Percentiles rank a stretch among this genome's conserved stretches.
phyloP scores from a whole-genome alignment of 2,329 filamentous ascomycete species.

The Ophiostoma piceae region DNA sequence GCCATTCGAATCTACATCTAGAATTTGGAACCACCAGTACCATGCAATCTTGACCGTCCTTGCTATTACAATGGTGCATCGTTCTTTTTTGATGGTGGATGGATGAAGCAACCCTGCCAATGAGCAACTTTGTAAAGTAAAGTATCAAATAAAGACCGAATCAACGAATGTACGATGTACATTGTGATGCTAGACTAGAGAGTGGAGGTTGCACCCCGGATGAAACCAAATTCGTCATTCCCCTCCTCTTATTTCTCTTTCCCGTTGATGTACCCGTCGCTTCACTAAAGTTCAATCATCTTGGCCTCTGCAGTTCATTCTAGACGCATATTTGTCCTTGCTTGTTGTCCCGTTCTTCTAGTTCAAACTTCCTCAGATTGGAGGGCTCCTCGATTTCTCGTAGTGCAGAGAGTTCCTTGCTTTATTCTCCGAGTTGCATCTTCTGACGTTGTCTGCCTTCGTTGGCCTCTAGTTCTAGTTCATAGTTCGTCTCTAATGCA shows the following conservation, averaged over 20 bases:
- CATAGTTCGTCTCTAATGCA: not conserved
- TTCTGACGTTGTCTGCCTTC: not conserved
- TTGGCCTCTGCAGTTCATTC: not conserved
- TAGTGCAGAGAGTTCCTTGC: not conserved
- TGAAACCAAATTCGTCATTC: slow-evolving; percentile 4
- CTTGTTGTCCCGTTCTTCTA: not conserved
- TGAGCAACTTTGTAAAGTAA: not conserved
- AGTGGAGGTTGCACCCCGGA: not conserved
- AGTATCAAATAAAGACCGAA: not conserved
- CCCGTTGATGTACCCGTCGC: not conserved
- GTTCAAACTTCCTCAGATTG: not conserved
- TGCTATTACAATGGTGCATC: not conserved
- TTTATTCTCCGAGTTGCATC: not conserved
- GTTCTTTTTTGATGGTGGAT: not conserved
- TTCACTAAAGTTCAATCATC: not conserved
- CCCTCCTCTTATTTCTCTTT: not conserved
- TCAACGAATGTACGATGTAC: not conserved
- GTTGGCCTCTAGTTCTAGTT: not conserved
- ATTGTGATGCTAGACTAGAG: not conserved
- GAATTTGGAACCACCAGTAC: not conserved
- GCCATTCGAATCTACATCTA: no score
- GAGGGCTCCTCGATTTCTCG: not conserved
- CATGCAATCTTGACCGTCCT: not conserved
- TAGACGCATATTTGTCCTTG: not conserved
- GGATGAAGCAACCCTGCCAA: not conserved